Conservation (phyloP, 441 rosid species). For the Eugenia klotzschiana region DNA sequence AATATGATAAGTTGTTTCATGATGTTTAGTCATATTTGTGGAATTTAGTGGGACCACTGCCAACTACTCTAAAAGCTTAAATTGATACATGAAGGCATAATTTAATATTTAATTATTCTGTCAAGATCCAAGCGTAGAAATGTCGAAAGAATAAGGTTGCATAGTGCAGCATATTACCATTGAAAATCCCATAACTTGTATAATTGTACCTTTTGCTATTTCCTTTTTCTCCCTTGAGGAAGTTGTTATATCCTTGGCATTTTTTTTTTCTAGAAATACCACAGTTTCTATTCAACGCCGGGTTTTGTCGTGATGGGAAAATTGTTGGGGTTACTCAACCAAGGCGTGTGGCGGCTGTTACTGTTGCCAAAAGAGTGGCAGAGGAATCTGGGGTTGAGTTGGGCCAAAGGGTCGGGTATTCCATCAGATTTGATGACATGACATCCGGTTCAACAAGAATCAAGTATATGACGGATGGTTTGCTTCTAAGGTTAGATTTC, state of each 20-base stretch:
- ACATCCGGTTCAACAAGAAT: constrained; percentile 57
- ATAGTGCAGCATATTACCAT: neutral
- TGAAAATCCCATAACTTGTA: neutral
- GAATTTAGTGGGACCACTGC: no score
- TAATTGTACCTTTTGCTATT: neutral
- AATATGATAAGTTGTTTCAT: neutral
- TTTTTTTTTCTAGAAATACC: constrained; percentile 49
- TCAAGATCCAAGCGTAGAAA: neutral
- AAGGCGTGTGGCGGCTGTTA: constrained; percentile 84
- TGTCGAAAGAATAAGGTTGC: neutral
- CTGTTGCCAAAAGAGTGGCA: constrained; percentile 79
- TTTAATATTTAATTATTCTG: no score
- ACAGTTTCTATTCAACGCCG: constrained; percentile 61
- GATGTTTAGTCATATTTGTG: neutral
- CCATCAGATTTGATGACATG: constrained; percentile 71
- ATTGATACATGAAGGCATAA: no score
- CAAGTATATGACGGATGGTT: constrained; percentile 91
- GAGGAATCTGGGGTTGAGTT: constrained; percentile 69
- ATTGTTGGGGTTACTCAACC: constrained; percentile 73
- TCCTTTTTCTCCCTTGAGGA: neutral
- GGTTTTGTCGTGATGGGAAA: constrained; percentile 65
- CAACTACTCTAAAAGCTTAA: no score
- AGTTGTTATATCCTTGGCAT: neutral
- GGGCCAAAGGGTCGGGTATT: constrained; percentile 78
- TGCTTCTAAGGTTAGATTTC: constrained; percentile 45